Evolutionary conservation across 2,329 filamentous ascomycete species (phyloP).

Genomic region (Stachybotrys elegans): DNA sequence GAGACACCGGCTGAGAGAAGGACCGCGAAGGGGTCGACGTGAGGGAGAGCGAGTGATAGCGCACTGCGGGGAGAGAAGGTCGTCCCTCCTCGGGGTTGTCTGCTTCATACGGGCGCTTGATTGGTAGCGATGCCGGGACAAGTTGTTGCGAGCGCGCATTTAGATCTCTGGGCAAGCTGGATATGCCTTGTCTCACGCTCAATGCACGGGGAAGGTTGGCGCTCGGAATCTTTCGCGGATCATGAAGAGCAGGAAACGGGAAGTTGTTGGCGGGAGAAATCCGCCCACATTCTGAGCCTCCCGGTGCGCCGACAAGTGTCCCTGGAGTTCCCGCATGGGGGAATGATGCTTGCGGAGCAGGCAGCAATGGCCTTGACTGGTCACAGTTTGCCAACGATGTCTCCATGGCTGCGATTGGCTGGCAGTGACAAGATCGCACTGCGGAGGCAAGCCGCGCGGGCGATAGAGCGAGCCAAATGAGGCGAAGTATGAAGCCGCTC

Average conservation of each 20-base stretch:
- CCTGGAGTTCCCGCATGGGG: constrained; percentile 30
- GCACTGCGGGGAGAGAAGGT: constrained; percentile 16
- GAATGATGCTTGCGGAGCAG: constrained; percentile 20
- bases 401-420: too few relatives aligned
- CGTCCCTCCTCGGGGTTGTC: constrained; percentile 20
- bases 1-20: constrained; percentile 28
- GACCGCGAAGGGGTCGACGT: constrained; percentile 20
- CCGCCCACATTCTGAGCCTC: constrained; percentile 23
- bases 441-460: too few relatives aligned
- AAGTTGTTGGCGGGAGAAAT: constrained; percentile 24
- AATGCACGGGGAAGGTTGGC: constrained; percentile 24
- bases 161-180: constrained; percentile 12
- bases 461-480: too few relatives aligned
- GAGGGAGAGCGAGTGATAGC: constrained; percentile 19
- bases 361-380: constrained; percentile 17
- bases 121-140: constrained; percentile 17
- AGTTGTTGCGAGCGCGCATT: constrained; percentile 16
- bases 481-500: too few relatives aligned
- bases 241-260: constrained; percentile 24
- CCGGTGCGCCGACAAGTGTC: constrained; percentile 26
- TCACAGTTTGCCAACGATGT: too few relatives aligned
- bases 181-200: constrained; percentile 22
- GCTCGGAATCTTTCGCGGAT: constrained; percentile 23
- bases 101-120: constrained; percentile 26
- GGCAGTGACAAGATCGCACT: too few relatives aligned